Evolutionary conservation across 2,329 filamentous ascomycete species (phyloP).

Genomic region (Phyllosticta paracitricarpa): DNA sequence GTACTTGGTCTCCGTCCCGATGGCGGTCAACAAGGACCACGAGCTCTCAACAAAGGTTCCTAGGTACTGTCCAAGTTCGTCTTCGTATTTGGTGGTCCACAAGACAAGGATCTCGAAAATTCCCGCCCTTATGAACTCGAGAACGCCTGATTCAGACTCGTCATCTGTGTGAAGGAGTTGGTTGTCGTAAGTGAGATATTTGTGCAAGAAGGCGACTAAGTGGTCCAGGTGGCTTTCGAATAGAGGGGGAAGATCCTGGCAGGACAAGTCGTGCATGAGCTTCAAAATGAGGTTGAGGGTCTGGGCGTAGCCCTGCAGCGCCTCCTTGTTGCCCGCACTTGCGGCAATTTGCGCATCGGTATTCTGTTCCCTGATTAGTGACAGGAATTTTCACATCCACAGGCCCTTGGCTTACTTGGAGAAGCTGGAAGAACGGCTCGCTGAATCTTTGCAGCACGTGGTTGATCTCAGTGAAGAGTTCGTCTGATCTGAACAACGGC

Average conservation of each 20-base stretch:
- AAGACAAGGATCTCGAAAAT: slow-evolving; percentile 87
- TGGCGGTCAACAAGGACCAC: slow-evolving; percentile 81
- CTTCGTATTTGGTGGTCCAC: slow-evolving; percentile 90
- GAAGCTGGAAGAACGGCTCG: slow-evolving; percentile 68
- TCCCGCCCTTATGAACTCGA: slow-evolving; percentile 83
- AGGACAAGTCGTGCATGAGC: slow-evolving; percentile 93
- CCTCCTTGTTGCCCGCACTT: slow-evolving; percentile 64
- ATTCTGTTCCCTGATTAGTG: slow-evolving; percentile 32
- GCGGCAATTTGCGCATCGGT: slow-evolving; percentile 62
- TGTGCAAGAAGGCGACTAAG: slow-evolving; percentile 74
- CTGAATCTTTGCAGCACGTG: slow-evolving; percentile 86
- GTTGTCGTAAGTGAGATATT: slow-evolving; percentile 87
- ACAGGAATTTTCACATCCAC: not conserved
- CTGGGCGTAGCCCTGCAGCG: slow-evolving; percentile 68
- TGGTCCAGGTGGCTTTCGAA: slow-evolving; percentile 80
- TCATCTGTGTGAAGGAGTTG: slow-evolving; percentile 73
- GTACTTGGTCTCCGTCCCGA: slow-evolving; percentile 82
- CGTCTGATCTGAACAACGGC: slow-evolving; percentile 85
- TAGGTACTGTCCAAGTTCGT: slow-evolving; percentile 75
- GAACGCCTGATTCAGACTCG: slow-evolving; percentile 73
- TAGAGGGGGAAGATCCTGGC: slow-evolving; percentile 86
- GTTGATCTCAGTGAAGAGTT: slow-evolving; percentile 89
- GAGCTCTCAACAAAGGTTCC: slow-evolving; percentile 79
- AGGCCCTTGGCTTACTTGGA: slow-evolving; percentile 46
- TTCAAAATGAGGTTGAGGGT: slow-evolving; percentile 83